A percentile compares a stretch with the other conserved stretches of the same genome.
Evolutionary conservation across 257 asterid genomes (phyloP).

Genomic region (Penstemon newberryi): DNA sequence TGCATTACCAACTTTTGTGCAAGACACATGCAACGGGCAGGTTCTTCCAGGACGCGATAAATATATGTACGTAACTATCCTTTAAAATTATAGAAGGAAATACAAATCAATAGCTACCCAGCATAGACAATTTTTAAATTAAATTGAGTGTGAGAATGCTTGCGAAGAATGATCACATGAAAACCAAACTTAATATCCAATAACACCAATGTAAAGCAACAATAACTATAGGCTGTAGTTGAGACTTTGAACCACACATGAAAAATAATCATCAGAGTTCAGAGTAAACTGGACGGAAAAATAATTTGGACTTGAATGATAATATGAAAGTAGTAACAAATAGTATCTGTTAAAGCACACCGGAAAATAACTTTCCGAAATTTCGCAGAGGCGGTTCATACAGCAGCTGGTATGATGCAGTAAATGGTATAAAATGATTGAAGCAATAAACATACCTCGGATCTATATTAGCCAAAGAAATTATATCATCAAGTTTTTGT

Average conservation of each 20-base stretch:
- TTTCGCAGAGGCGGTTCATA: neutral
- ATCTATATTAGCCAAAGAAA: conserved; percentile 74
- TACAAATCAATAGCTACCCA: neutral
- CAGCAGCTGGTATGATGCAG: neutral
- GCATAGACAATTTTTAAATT: neutral
- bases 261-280: conserved; percentile 6
- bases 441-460: conserved; percentile 63
- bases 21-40: neutral
- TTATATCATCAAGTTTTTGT: conserved; percentile 60
- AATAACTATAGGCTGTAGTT: conserved; percentile 8
- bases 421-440: conserved; percentile 15
- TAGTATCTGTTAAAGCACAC: neutral
- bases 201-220: conserved; percentile 1
- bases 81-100: neutral
- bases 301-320: neutral
- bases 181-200: conserved; percentile 6
- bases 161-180: conserved; percentile 10
- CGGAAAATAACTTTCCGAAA: neutral
- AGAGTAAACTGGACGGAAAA: neutral
- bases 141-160: conserved; percentile 19
- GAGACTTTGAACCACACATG: neutral
- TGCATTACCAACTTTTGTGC: neutral
- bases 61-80: neutral
- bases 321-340: neutral
- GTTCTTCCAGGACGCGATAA: neutral